These are phyloP conservation scores for Paracamarosporium sp. DNA, from an alignment of 2,329 filamentous ascomycete genomes.

Conservation along the genomic window DNA sequence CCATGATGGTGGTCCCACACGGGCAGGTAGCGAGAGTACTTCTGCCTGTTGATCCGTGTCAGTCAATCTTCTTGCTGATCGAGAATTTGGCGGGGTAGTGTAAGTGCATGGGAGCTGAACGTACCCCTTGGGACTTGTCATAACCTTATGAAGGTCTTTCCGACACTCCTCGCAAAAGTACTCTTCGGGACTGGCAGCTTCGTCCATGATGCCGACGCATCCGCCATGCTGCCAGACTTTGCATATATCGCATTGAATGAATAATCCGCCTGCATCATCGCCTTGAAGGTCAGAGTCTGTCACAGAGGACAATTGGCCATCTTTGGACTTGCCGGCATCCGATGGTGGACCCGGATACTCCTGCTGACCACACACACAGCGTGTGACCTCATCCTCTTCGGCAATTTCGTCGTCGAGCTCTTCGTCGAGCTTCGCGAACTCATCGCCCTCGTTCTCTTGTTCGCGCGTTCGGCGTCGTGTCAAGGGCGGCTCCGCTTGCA, in stretches of 20 bases:
- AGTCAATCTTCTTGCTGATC: slow-evolving; percentile 7
- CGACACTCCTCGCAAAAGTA: slow-evolving; percentile 98
- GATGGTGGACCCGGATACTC: slow-evolving; percentile 85
- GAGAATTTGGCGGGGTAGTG: slow-evolving; percentile 17
- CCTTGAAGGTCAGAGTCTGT: slow-evolving; percentile 57
- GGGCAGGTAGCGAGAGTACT: slow-evolving; percentile 69
- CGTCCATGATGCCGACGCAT: slow-evolving; percentile 95
- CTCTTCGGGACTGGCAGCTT: slow-evolving; percentile 90
- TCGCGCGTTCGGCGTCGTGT: slow-evolving; percentile 82
- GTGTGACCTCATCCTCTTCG: slow-evolving; percentile 84
- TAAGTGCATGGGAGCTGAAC: slow-evolving; percentile 43
- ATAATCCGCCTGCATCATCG: slow-evolving; percentile 91
- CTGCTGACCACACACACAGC: slow-evolving; percentile 92
- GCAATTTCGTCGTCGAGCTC: slow-evolving; percentile 68
- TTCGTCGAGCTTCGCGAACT: slow-evolving; percentile 56
- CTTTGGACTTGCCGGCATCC: slow-evolving; percentile 61
- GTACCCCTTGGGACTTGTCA: slow-evolving; percentile 83
- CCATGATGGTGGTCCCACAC: slow-evolving; percentile 60
- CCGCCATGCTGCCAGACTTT: slow-evolving; percentile 99
- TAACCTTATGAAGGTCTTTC: slow-evolving; percentile 87
- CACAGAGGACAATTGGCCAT: slow-evolving; percentile 57
- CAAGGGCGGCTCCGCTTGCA: slow-evolving; percentile 68
- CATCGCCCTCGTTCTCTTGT: slow-evolving; percentile 68
- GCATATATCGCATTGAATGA: slow-evolving; percentile 97
- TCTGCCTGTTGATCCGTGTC: slow-evolving; percentile 55